These are phyloP conservation scores for Fomitopsis schrenkii DNA, from an alignment of 1,284 basidiomycete species.

Conservation along the genomic window DNA sequence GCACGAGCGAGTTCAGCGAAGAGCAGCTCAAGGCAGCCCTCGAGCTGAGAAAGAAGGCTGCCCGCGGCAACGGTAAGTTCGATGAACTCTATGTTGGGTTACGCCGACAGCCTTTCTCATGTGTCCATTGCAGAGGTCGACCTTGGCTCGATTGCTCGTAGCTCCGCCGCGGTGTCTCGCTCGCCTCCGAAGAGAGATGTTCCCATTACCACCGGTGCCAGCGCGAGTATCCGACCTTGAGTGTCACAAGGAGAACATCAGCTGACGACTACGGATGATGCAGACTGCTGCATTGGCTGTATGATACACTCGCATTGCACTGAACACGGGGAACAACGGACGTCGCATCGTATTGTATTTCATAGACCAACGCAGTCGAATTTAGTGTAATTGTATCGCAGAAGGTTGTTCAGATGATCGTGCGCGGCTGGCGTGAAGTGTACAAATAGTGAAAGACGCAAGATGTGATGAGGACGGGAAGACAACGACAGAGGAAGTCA, in stretches of 20 bases:
- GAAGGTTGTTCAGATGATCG: neutral
- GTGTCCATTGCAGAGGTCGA: conserved; percentile 45
- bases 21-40: conserved; percentile 64
- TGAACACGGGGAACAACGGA: neutral
- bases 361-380: neutral
- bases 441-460: too few relatives aligned
- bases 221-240: conserved; percentile 26
- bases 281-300: conserved; percentile 2
- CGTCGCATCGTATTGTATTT: neutral
- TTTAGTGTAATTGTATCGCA: neutral
- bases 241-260: conserved; percentile 1
- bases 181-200: conserved; percentile 54
- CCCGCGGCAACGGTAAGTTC: conserved; percentile 51
- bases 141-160: conserved; percentile 76
- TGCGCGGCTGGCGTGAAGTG: neutral
- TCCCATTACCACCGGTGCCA: conserved; percentile 34
- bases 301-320: neutral
- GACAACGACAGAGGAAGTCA: too few relatives aligned
- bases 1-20: conserved; percentile 45
- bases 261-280: neutral
- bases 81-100: neutral
- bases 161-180: conserved; percentile 67
- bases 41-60: conserved; percentile 62
- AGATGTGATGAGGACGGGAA: too few relatives aligned
- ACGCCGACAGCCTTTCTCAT: conserved; percentile 3